phyloP scores from a whole-genome alignment of 495 filamentous ascomycete genomes.

The Physcia stellaris region DNA sequence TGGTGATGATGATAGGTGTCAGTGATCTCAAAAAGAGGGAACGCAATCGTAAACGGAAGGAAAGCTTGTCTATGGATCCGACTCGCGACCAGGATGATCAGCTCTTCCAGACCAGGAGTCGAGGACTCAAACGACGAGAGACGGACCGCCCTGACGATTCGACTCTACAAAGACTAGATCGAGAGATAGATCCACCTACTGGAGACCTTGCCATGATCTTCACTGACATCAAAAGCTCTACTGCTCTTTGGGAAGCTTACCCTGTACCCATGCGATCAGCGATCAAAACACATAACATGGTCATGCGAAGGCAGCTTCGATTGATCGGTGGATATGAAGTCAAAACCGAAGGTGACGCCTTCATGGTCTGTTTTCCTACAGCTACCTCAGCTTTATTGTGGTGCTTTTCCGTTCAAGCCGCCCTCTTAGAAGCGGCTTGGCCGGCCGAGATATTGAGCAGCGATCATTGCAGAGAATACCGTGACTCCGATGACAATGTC shows the following conservation, averaged over 20 bases:
- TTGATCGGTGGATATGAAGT: slow-evolving; percentile 96
- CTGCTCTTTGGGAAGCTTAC: slow-evolving; percentile 90
- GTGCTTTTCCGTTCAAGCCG: slow-evolving; percentile 86
- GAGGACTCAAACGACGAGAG: slow-evolving; percentile 47
- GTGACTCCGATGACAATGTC: slow-evolving; percentile 71
- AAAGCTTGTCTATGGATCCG: slow-evolving; percentile 69
- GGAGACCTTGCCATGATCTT: slow-evolving; percentile 90
- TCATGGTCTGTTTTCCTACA: slow-evolving; percentile 97
- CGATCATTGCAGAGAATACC: slow-evolving; percentile 65
- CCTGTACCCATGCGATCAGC: slow-evolving; percentile 88
- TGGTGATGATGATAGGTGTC: slow-evolving; percentile 96
- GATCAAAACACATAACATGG: slow-evolving; percentile 90
- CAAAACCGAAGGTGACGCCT: slow-evolving; percentile 98
- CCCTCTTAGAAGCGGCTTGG: slow-evolving; percentile 80
- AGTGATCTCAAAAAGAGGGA: slow-evolving; percentile 77
- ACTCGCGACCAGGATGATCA: slow-evolving; percentile 59
- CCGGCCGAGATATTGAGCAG: slow-evolving; percentile 84
- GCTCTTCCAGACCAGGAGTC: slow-evolving; percentile 42
- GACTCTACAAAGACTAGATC: slow-evolving; percentile 66
- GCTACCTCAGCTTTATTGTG: slow-evolving; percentile 86
- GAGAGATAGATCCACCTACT: slow-evolving; percentile 76
- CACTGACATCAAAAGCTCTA: slow-evolving; percentile 98
- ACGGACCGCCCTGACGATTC: slow-evolving; percentile 66
- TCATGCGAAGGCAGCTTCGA: slow-evolving; percentile 84
- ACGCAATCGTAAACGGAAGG: slow-evolving; percentile 53